These are phyloP conservation scores for Cadophora luteo-olivacea DNA, from an alignment of 2,329 filamentous ascomycete genomes.

Conservation along the genomic window DNA sequence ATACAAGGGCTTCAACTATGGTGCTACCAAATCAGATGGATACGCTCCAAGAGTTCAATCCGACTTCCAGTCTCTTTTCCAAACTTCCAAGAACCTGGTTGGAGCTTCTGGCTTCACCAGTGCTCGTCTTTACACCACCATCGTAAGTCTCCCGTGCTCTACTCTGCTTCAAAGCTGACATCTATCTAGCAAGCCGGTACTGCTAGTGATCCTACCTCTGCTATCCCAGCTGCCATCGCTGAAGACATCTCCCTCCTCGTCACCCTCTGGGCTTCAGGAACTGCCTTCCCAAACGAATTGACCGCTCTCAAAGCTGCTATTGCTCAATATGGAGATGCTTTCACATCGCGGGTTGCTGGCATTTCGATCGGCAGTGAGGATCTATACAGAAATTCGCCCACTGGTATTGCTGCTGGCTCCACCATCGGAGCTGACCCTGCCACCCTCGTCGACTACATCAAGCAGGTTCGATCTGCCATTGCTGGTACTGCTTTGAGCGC, in stretches of 20 bases:
- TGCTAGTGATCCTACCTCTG: conserved; percentile 68
- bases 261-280: conserved; percentile 81
- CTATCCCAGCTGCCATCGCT: conserved; percentile 82
- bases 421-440: conserved; percentile 68
- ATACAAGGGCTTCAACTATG: conserved; percentile 69
- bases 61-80: conserved; percentile 76
- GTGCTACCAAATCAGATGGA: conserved; percentile 69
- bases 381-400: conserved; percentile 79
- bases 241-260: conserved; percentile 81
- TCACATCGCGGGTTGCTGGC: conserved; percentile 73
- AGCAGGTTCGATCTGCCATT: conserved; percentile 68
- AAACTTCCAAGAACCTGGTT: conserved; percentile 65
- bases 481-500: conserved; percentile 63
- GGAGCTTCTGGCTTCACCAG: conserved; percentile 72
- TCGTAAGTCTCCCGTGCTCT: conserved; percentile 47
- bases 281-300: conserved; percentile 74
- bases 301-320: conserved; percentile 74
- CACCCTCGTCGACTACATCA: conserved; percentile 72
- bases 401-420: conserved; percentile 67
- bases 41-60: conserved; percentile 60
- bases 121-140: conserved; percentile 74
- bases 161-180: conserved; percentile 33
- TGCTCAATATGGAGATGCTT: conserved; percentile 67
- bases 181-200: conserved; percentile 64
- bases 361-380: conserved; percentile 90